Evolutionary conservation across 192 early-diverging fungal species (phyloP).

Genomic region (Rhizophagus sp.): DNA sequence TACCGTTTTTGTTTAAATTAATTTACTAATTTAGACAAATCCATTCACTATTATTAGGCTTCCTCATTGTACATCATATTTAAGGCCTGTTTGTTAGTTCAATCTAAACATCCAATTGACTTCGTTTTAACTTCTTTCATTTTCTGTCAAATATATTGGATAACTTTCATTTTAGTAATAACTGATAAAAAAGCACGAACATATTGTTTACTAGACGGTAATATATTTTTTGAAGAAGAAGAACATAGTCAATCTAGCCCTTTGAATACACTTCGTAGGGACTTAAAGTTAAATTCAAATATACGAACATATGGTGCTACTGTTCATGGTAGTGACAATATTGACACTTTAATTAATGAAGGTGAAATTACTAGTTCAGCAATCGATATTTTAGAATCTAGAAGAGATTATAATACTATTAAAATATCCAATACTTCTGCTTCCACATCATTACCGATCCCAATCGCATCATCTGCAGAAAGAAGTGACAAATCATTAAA

Average conservation of each 20-base stretch:
- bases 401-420: neutral
- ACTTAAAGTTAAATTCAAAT: neutral
- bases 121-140: neutral
- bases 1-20: neutral
- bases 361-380: neutral
- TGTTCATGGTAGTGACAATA: neutral
- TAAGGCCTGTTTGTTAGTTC: neutral
- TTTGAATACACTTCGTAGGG: neutral
- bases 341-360: neutral
- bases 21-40: neutral
- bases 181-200: neutral
- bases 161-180: conserved; percentile 4
- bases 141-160: conserved; percentile 5
- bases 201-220: neutral
- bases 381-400: neutral
- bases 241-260: neutral
- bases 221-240: conserved; percentile 19
- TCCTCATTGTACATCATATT: conserved; percentile 11
- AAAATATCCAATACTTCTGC: neutral
- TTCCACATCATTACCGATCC: conserved; percentile 1
- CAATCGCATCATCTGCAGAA: neutral
- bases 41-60: neutral
- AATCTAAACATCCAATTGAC: neutral
- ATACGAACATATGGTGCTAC: neutral
- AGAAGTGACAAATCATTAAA: neutral